A percentile compares a stretch with the other conserved stretches of the same genome.
Evolutionary conservation across 78 protist species (phyloP).

Genomic region (Emiliania huxleyi): DNA sequence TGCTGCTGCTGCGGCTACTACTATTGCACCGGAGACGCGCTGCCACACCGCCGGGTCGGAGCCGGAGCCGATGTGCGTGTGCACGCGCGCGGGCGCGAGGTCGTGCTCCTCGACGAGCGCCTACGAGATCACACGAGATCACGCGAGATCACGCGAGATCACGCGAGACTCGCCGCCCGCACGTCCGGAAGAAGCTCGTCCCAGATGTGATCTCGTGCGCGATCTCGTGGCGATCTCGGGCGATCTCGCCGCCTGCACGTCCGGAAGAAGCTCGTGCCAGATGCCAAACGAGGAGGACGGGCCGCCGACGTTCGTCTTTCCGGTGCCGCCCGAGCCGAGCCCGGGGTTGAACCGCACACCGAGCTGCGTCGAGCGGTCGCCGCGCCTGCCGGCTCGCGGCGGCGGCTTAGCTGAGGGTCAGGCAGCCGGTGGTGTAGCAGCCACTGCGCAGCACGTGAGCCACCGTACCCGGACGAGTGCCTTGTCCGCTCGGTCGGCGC

Average conservation of each 20-base stretch:
- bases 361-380: not conserved
- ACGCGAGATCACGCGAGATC: no score
- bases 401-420: no score
- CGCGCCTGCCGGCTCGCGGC: not conserved
- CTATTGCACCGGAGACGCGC: not conserved
- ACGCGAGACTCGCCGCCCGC: no score
- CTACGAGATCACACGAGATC: no score
- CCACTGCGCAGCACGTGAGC: no score
- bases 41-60: conserved; percentile 45
- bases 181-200: not conserved
- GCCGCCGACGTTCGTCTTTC: conserved; percentile 47
- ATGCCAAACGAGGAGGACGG: conserved; percentile 40
- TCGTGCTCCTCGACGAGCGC: not conserved
- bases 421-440: no score
- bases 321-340: conserved; percentile 18
- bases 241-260: not conserved
- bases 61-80: conserved; percentile 55
- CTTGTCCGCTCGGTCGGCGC: no score
- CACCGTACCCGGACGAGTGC: no score
- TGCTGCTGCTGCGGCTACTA: no score
- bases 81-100: not conserved
- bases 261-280: conserved; percentile 30
- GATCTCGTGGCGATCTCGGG: no score
- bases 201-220: no score
- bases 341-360: conserved; percentile 52